phyloP scores from a whole-genome alignment of 1,284 basidiomycete genomes.

The Neolentinus lepideus region DNA sequence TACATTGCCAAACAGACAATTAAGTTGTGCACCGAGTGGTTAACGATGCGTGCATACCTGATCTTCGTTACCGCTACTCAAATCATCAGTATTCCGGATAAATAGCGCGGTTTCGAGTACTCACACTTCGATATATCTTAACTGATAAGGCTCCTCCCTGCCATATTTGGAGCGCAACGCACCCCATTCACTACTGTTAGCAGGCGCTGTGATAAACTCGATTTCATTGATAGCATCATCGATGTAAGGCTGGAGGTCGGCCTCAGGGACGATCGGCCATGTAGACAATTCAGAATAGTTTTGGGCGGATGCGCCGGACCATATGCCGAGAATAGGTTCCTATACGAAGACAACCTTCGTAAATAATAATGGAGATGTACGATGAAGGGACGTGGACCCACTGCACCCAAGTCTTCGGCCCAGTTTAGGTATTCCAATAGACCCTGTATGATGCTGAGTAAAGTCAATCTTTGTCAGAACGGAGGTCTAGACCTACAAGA shows the following conservation, averaged over 20 bases:
- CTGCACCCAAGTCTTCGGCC: slow-evolving; percentile 24
- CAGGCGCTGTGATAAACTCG: slow-evolving; percentile 27
- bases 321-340: slow-evolving; percentile 8
- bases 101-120: slow-evolving; percentile 3
- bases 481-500: slow-evolving; percentile 18
- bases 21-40: background rate
- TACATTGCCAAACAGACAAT: slow-evolving; percentile 6
- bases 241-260: slow-evolving; percentile 27
- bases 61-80: slow-evolving; percentile 29
- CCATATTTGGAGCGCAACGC: slow-evolving; percentile 28
- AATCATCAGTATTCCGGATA: background rate
- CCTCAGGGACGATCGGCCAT: slow-evolving; percentile 26
- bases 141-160: slow-evolving; percentile 28
- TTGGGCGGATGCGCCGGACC: slow-evolving; percentile 23
- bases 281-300: slow-evolving; percentile 5
- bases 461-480: background rate
- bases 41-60: slow-evolving; percentile 11
- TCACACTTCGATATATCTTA: slow-evolving; percentile 31
- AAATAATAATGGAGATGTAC: background rate
- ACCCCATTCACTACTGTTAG: slow-evolving; percentile 25
- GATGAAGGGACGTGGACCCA: background rate
- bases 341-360: background rate
- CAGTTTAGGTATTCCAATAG: slow-evolving; percentile 35
- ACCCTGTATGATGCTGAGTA: slow-evolving; percentile 16
- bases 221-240: slow-evolving; percentile 30